phyloP scores from a whole-genome alignment of 768 basidiomycete genomes.

The Suillus cothurnatus region DNA sequence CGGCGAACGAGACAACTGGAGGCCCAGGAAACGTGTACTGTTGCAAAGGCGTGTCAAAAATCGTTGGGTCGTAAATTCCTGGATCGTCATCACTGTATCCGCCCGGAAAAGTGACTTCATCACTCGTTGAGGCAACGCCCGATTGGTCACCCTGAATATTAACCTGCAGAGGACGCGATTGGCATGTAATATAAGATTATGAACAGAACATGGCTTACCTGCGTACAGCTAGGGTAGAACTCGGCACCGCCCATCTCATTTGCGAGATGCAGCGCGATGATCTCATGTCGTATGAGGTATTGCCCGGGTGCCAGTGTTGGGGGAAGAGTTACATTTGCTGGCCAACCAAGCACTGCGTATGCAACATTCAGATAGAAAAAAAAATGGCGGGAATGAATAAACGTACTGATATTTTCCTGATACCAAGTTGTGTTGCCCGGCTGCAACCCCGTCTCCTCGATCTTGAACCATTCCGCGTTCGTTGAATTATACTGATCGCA shows the following conservation, averaged over 20 bases:
- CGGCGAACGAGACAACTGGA: constrained; percentile 44
- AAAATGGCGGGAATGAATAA: neutral
- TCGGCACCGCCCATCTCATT: constrained; percentile 63
- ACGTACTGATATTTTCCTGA: constrained; percentile 56
- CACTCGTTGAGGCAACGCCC: constrained; percentile 45
- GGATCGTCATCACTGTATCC: constrained; percentile 72
- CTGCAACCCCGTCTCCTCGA: constrained; percentile 52
- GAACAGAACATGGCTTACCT: constrained; percentile 25
- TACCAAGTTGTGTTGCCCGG: constrained; percentile 45
- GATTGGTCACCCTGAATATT: constrained; percentile 55
- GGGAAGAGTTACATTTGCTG: constrained; percentile 48
- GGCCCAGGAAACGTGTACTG: constrained; percentile 59
- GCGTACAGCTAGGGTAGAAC: constrained; percentile 77
- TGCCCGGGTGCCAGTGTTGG: constrained; percentile 61
- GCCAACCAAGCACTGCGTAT: constrained; percentile 41
- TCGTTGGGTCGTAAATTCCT: constrained; percentile 61
- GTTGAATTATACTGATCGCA: constrained; percentile 64
- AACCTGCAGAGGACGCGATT: constrained; percentile 37
- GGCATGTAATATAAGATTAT: neutral
- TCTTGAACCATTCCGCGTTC: constrained; percentile 75
- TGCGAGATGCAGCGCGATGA: constrained; percentile 76
- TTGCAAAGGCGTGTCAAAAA: constrained; percentile 34
- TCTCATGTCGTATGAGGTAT: constrained; percentile 79
- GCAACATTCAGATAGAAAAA: neutral
- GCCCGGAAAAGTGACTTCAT: constrained; percentile 70